Evolutionary conservation across 306 rosid species (phyloP), one percentile per base, ranked within the genome.

Genomic region (Casuarina glauca): DNA sequence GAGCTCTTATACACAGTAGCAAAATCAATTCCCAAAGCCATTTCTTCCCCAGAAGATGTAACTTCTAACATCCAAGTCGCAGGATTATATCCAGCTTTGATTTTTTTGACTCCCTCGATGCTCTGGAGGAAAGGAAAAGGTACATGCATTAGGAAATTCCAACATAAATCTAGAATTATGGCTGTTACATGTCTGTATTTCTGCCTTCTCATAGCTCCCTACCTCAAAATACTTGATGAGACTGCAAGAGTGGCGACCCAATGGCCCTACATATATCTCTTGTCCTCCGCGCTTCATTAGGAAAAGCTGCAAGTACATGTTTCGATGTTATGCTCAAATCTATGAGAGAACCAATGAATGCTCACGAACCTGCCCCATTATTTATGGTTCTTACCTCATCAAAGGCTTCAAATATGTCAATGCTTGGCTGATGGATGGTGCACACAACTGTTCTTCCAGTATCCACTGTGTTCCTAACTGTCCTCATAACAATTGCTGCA

Each of bases 381-480:
- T 68, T 13, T 16, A 16, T 13, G 38, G 61, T 64, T 67, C 43
- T 81, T 16, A 87, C 90, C 85, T 88, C 91, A 60, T 85, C 89
- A 51, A 88, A 88, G 62, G 86, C 84, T 80, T 88, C 91, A 1
- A 88, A 88, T 61, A 88, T 85, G 86, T 88, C 89, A n/a, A 88
- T 88, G 70, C 91, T 85, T 16, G 91, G 91, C 69, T 88, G 89
- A 68, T 88, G 91, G 73, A 88, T 88, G 54, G 91, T 88, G 82
- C 91, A 88, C 6, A 85, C 86, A 2, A 88, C 91, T 16, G 91
- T 87, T 80, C 90, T 81, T 61, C 90, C 90, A 0, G 90, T 87
- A 51, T 87, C 84, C 16, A 84, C 90, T 0, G 88, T 87, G 84
- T 84, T 87, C 76, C 88, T 78, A 66, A 87, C 88, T 2, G 90